Percentiles rank a stretch among this genome's conserved stretches.
These are phyloP conservation scores for Mucor mucedo DNA, from an alignment of 371 early-diverging fungal genomes.

Conservation along the genomic window DNA sequence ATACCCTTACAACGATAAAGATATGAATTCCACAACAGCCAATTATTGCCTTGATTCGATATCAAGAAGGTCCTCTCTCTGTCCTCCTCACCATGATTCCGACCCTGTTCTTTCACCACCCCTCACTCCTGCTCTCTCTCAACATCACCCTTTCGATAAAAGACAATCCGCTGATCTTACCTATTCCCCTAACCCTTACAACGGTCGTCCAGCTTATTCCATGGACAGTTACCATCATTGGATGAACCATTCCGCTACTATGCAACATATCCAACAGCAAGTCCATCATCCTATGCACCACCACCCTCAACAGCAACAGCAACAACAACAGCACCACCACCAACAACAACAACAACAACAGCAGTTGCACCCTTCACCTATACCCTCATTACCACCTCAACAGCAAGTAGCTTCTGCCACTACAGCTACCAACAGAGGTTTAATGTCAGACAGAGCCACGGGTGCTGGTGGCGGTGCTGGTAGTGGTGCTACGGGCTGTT, in stretches of 20 bases:
- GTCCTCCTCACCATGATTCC: slow-evolving; percentile 28
- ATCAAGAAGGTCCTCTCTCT: slow-evolving; percentile 30
- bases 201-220: slow-evolving; percentile 17
- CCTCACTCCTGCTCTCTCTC: slow-evolving; percentile 47
- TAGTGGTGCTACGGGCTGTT: not conserved
- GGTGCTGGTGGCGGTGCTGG: too few species aligned
- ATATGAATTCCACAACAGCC: slow-evolving; percentile 16
- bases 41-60: slow-evolving; percentile 28
- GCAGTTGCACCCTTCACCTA: slow-evolving; percentile 11
- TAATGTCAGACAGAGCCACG: not conserved
- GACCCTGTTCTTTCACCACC: slow-evolving; percentile 51
- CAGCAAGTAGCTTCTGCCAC: slow-evolving; percentile 2
- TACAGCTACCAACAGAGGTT: slow-evolving; percentile 7
- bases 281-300: slow-evolving; percentile 5
- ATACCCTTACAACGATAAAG: not conserved
- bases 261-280: slow-evolving; percentile 20
- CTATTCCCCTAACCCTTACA: slow-evolving; percentile 14
- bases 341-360: slow-evolving; percentile 15
- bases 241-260: slow-evolving; percentile 27
- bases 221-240: slow-evolving; percentile 36
- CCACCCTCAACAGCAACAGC: slow-evolving; percentile 12
- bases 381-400: slow-evolving; percentile 14
- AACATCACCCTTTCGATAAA: slow-evolving; percentile 41
- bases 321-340: slow-evolving; percentile 10
- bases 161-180: slow-evolving; percentile 36